Conservation (phyloP, 2,329 filamentous ascomycete species). For the Paracorniculantispora psalliotae region DNA sequence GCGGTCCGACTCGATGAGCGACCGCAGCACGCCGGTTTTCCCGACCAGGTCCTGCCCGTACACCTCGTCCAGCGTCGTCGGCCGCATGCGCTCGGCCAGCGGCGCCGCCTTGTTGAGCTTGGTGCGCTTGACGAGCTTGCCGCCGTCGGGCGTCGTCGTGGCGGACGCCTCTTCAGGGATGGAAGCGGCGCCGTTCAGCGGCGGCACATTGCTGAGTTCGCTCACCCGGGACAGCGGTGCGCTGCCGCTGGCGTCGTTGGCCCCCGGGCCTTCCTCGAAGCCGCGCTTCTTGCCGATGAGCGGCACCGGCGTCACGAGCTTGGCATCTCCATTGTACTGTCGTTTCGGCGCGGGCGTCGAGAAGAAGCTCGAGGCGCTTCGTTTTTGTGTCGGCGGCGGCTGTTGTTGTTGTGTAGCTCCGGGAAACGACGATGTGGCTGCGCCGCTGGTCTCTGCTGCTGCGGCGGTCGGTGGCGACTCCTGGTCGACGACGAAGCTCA, state of each 20-base stretch:
- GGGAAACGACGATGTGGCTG: constrained; percentile 24
- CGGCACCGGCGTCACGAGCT: constrained; percentile 26
- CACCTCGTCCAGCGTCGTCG: constrained; percentile 75
- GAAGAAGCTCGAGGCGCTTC: constrained; percentile 55
- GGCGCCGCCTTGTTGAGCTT: constrained; percentile 72
- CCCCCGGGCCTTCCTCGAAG: constrained; percentile 51
- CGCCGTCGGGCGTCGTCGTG: constrained; percentile 22
- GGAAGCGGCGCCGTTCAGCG: constrained; percentile 6
- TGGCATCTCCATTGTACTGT: constrained; percentile 36
- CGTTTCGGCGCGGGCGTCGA: constrained; percentile 56
- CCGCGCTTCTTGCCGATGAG: constrained; percentile 43
- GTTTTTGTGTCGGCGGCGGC: constrained; percentile 42
- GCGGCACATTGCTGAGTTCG: not conserved
- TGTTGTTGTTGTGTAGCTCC: constrained; percentile 4
- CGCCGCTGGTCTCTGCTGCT: constrained; percentile 23
- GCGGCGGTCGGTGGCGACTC: constrained; percentile 29
- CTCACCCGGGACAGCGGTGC: constrained; percentile 13
- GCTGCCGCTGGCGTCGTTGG: constrained; percentile 12
- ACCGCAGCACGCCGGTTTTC: constrained; percentile 73
- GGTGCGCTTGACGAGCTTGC: constrained; percentile 54
- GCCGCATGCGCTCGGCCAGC: constrained; percentile 90
- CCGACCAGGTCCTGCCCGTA: constrained; percentile 91
- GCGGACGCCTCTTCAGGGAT: not conserved
- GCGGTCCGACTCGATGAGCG: constrained; percentile 77
- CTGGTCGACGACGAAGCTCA: constrained; percentile 57